Conservation (phyloP, 106 monocot genomes). For the Hemerocallis citrina region DNA sequence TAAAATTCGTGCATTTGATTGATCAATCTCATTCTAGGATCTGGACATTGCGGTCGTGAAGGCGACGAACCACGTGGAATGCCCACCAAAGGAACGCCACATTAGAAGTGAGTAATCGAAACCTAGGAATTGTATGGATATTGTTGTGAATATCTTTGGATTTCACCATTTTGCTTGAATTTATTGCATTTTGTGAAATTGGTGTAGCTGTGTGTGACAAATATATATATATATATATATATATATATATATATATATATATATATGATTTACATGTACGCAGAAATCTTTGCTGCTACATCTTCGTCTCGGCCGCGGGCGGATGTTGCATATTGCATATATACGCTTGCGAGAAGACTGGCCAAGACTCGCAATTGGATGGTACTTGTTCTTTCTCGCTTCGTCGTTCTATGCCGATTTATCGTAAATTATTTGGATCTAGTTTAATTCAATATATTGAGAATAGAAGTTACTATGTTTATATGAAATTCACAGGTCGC, state of each 20-base stretch:
- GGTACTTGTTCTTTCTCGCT: constrained; percentile 8
- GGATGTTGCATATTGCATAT: constrained; percentile 18
- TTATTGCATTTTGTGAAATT: not conserved
- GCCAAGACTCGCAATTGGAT: constrained; percentile 17
- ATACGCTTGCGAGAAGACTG: constrained; percentile 9
- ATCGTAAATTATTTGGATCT: not conserved
- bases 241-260: not conserved
- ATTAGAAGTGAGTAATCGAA: constrained; percentile 5
- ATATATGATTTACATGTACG: too few relatives aligned
- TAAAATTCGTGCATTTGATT: not conserved
- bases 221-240: not conserved
- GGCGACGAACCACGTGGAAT: constrained; percentile 14
- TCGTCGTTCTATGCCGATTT: not conserved
- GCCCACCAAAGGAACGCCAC: constrained; percentile 15
- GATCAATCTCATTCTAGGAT: constrained; percentile 5
- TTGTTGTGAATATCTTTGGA: too few relatives aligned
- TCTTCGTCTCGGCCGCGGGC: constrained; percentile 5
- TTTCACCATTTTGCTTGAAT: not conserved
- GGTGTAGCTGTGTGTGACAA: not conserved
- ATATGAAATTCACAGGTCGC: constrained; percentile 59
- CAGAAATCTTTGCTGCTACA: constrained; percentile 9
- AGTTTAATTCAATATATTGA: not conserved
- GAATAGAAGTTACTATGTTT: constrained; percentile 4
- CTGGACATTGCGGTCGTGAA: constrained; percentile 17
- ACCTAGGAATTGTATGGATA: too few relatives aligned